phyloP scores from a whole-genome alignment of 163 green algal genomes.

The Scenedesmus sp. region DNA sequence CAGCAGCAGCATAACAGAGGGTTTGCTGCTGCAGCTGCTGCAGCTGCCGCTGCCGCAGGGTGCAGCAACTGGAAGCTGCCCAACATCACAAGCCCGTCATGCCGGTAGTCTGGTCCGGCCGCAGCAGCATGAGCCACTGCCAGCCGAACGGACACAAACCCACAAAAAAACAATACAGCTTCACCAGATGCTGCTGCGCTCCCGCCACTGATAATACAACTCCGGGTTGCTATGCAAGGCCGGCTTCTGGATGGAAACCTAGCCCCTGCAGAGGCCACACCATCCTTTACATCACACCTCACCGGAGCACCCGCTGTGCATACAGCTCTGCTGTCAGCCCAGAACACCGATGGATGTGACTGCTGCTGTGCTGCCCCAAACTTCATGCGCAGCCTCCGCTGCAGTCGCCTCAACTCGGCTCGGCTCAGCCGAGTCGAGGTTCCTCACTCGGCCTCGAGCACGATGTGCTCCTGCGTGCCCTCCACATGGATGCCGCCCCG shows the following conservation, averaged over 20 bases:
- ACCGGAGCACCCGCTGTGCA: no score
- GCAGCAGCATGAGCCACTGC: no score
- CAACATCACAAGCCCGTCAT: not conserved
- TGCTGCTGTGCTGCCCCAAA: conserved; percentile 49
- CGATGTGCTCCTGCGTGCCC: conserved; percentile 60
- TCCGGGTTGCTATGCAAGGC: no score
- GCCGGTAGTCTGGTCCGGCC: not conserved
- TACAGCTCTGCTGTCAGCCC: conserved; percentile 62
- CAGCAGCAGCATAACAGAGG: not conserved
- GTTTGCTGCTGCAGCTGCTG: not conserved
- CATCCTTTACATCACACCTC: no score
- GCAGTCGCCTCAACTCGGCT: not conserved
- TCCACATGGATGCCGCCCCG: conserved; percentile 78
- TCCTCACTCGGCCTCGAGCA: conserved; percentile 70
- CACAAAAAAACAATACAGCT: no score
- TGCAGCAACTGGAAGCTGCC: not conserved
- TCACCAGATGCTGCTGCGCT: no score
- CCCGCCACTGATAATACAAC: no score
- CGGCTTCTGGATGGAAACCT: no score
- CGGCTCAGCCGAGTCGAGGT: not conserved
- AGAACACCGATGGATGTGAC: conserved; percentile 60
- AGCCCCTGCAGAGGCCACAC: no score
- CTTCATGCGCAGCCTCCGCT: conserved; percentile 54
- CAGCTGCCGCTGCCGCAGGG: not conserved
- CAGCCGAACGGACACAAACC: no score